Conservation (phyloP, 1,284 basidiomycete genomes). For the Filobasidium uniguttulatum region DNA sequence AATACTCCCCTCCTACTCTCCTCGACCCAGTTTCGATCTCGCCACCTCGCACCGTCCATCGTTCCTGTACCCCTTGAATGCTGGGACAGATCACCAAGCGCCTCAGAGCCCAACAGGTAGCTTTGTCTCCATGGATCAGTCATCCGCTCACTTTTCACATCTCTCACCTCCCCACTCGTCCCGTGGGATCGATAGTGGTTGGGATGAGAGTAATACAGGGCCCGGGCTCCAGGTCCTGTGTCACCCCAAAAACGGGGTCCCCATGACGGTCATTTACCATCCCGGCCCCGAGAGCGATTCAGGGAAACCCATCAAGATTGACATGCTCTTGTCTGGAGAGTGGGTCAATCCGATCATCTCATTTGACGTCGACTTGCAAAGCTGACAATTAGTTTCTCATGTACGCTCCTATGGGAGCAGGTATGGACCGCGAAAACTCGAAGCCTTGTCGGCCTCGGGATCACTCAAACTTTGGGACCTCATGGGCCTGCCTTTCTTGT, state of each 20-base stretch:
- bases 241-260: constrained; percentile 6
- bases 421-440: constrained; percentile 8
- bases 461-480: background rate
- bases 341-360: background rate
- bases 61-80: too few relatives aligned
- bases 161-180: too few relatives aligned
- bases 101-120: too few relatives aligned
- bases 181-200: too few relatives aligned
- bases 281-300: background rate
- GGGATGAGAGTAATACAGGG: background rate
- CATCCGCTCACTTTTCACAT: too few relatives aligned
- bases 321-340: constrained; percentile 9
- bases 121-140: too few relatives aligned
- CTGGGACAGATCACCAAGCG: too few relatives aligned
- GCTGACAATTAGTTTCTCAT: background rate
- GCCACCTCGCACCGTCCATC: background rate
- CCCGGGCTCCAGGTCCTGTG: constrained; percentile 1
- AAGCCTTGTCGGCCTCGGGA: background rate
- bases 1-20: background rate
- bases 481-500: constrained; percentile 4
- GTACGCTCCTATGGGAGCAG: too few relatives aligned
- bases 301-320: constrained; percentile 7
- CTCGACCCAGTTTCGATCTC: background rate
- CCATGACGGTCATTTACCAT: constrained; percentile 7
- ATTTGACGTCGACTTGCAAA: background rate